Evolutionary conservation across 257 asterid genomes (phyloP).

Genomic region (Salvia splendens): DNA sequence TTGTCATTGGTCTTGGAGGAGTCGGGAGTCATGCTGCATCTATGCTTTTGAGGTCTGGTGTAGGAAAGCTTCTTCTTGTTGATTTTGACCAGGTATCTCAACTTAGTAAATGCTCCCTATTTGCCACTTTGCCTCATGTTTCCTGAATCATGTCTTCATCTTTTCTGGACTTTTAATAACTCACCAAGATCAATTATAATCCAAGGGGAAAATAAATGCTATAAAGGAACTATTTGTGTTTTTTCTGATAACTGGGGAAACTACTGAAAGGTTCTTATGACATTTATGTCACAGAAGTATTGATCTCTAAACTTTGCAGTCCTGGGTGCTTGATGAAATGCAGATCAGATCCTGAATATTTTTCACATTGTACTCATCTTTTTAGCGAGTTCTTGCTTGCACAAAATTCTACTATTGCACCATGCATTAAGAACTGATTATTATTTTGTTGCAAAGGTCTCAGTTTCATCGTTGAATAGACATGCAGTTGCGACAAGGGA

Average conservation of each 20-base stretch:
- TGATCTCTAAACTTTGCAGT: neutral
- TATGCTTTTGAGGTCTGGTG: constrained; percentile 95
- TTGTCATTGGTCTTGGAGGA: constrained; percentile 98
- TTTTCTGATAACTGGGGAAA: constrained; percentile 10
- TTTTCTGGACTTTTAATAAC: neutral
- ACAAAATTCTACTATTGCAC: constrained; percentile 15
- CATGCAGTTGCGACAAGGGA: constrained; percentile 97
- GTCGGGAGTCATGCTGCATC: constrained; percentile 99
- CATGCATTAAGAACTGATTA: constrained; percentile 21
- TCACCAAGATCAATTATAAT: constrained; percentile 10
- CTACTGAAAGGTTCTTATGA: neutral
- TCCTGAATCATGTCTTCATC: constrained; percentile 15
- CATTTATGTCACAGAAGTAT: neutral
- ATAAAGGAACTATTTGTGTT: too few species aligned
- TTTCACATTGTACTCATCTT: constrained; percentile 25
- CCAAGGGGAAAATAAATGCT: neutral
- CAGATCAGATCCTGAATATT: constrained; percentile 22
- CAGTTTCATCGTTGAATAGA: constrained; percentile 93
- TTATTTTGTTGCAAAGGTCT: constrained; percentile 61
- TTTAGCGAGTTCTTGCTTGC: constrained; percentile 24
- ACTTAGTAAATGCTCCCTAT: constrained; percentile 10
- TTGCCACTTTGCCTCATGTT: neutral
- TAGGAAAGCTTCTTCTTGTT: constrained; percentile 87
- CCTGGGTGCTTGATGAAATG: constrained; percentile 20
- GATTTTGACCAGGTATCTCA: constrained; percentile 88